Evolutionary conservation across 495 filamentous ascomycete genomes (phyloP).

Genomic region (Friedmanniomyces simplex): DNA sequence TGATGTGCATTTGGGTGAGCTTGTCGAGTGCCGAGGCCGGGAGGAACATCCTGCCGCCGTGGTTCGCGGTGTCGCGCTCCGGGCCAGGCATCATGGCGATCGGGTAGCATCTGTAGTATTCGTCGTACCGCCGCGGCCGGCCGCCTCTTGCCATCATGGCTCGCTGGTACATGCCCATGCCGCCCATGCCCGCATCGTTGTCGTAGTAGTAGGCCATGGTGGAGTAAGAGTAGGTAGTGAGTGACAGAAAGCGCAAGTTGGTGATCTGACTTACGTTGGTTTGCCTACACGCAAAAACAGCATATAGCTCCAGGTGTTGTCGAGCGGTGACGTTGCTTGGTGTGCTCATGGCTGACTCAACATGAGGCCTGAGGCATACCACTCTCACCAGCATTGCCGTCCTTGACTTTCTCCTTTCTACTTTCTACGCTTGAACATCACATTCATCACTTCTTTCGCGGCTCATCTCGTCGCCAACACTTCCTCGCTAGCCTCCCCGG

Average conservation of each 20-base stretch:
- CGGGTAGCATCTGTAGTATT: constrained; percentile 94
- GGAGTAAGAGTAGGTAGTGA: not conserved
- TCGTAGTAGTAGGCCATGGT: constrained; percentile 17
- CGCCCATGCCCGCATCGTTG: constrained; percentile 26
- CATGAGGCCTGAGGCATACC: too few relatives aligned
- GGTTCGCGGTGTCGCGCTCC: constrained; percentile 82
- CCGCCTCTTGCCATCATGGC: constrained; percentile 29
- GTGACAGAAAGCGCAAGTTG: not conserved
- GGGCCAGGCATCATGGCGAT: constrained; percentile 88
- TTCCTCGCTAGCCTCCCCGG: too few relatives aligned
- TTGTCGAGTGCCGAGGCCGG: constrained; percentile 93
- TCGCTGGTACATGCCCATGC: constrained; percentile 32
- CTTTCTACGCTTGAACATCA: not conserved
- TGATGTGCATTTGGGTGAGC: constrained; percentile 88
- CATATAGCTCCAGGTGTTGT: too few relatives aligned
- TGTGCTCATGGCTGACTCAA: too few relatives aligned
- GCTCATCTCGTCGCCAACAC: too few relatives aligned
- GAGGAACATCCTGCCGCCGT: constrained; percentile 93
- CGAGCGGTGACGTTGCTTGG: too few relatives aligned
- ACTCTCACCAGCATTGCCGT: too few relatives aligned
- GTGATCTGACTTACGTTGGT: not conserved
- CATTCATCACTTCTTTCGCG: too few relatives aligned
- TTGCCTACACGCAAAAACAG: too few relatives aligned
- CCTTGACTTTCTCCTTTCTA: too few relatives aligned
- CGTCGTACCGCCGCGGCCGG: constrained; percentile 69